Conservation (phyloP, 2,329 filamentous ascomycete species). For the Ustilaginoidea virens region DNA sequence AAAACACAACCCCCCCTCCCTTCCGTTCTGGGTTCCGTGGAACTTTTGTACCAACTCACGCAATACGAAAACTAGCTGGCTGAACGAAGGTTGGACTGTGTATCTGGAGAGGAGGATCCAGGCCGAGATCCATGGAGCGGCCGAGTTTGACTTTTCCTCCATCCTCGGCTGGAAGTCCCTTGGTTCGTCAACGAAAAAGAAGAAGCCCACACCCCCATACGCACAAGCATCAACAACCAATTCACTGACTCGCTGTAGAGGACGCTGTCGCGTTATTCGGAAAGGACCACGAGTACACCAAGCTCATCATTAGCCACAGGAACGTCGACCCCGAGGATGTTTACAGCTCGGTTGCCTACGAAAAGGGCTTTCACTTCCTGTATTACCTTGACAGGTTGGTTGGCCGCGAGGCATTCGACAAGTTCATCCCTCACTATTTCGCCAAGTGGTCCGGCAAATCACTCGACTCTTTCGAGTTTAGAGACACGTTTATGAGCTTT, state of each 20-base stretch:
- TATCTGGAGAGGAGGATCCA: constrained; percentile 83
- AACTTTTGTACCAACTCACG: too few relatives aligned
- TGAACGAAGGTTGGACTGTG: constrained; percentile 78
- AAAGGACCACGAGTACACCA: constrained; percentile 80
- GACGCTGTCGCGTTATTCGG: constrained; percentile 70
- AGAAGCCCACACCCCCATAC: too few relatives aligned
- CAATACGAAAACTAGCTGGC: constrained; percentile 35
- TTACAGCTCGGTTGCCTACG: constrained; percentile 84
- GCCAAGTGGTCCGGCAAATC: constrained; percentile 71
- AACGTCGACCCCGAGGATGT: constrained; percentile 91
- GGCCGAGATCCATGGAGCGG: constrained; percentile 62
- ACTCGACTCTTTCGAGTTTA: constrained; percentile 89
- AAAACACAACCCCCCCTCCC: background rate
- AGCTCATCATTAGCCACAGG: constrained; percentile 73
- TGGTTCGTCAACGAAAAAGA: constrained; percentile 28
- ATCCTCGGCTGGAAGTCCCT: constrained; percentile 93
- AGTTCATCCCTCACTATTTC: constrained; percentile 94
- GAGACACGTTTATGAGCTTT: constrained; percentile 71
- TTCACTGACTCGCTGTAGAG: constrained; percentile 24
- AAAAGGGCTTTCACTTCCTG: constrained; percentile 91
- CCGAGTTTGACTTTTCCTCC: constrained; percentile 82
- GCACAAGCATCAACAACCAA: too few relatives aligned
- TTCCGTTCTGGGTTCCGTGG: background rate
- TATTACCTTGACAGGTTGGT: constrained; percentile 80
- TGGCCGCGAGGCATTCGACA: constrained; percentile 76